Evolutionary conservation across 129 eudicot species (phyloP), one percentile per base, ranked within the genome.

Genomic region (Helianthus tuberosus): DNA sequence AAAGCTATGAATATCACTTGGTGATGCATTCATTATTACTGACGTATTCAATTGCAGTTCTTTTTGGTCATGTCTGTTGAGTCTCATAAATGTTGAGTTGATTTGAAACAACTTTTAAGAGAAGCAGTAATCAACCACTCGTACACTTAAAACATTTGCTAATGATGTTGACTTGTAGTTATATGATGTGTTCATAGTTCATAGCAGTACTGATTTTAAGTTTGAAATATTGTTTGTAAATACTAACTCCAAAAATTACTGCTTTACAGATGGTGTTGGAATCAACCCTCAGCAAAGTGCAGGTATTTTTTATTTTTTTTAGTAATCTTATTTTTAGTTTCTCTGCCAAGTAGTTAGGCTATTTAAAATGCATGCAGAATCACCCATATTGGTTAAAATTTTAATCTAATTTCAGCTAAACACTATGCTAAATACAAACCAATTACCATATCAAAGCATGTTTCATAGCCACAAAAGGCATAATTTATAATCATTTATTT

Each of bases 281-380:
- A 94, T 94, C 76, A 95, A 95, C 82, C 99, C 99, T 69, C 99
- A 95, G 61, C 99, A 95, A 84, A 91, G 97, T 91, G 99, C 99
- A 84, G 99, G 98, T 90, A 88, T 47, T 47, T 13, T 55, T 49
- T 38, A 55, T 27, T 36, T 11, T 54, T 69, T 44, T 32, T 65
- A 5, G 49, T 27, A 48, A 12, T 57, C 43, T 46, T 6, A 23
- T 60, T 36, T 11, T 49, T 74, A 27, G 14, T 44, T 20, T 66
- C 1, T 64, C 29, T 38, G 54, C 36, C 36, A 43, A 46, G 32
- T 17, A 11, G 35, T 55, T 55, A 25, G 64, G 16, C 64, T 59
- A 25, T 25, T 58, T 58, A 25, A n/a, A 12, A 58, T 17, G 20
- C 9, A 17, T 55, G 13, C 35, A 55, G 64, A 25, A 59, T 59